Base-by-base conservation (phyloP, 257 asterid genomes). In the Ehretia macrophylla region DNA sequence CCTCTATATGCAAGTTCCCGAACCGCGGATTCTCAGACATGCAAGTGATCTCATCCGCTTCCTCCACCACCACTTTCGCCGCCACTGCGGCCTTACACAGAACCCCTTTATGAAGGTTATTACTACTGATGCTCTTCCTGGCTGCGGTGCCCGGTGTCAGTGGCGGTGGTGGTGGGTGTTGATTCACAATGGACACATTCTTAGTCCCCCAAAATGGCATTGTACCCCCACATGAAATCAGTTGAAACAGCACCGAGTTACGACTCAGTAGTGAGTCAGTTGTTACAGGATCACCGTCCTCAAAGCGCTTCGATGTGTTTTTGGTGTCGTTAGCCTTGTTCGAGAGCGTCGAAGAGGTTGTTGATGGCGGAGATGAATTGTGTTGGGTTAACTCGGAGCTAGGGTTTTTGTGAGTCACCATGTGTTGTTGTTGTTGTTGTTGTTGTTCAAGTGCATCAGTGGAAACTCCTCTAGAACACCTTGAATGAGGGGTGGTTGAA, bases 21-120 rank as follows among this genome's bases (percentile, higher is more conserved):
- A 87, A 85, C 71, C 98, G 56, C 40, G 98, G 98, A 75, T 87
- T 90, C 72, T 90, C 97, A 21, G 95, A 83, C 90, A 90, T 84
- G 78, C 80, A 76, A 13, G 69, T 75, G 1, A 85, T 87, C 45
- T 82, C 91, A 23, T 73, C 94, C 54, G 65, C 84, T 11, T 68
- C 87, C 54, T 45, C 79, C 45, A 42, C 44, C 14, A 38, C 58
- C 10, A 51, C 80, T n/a, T n/a, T n/a, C n/a, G n/a, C n/a, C n/a
- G n/a, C n/a, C n/a, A n/a, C n/a, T n/a, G n/a, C n/a, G 5, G 64
- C 83, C 58, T 76, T 81, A 55, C 85, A 54, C 42, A 86, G 53
- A 21, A 75, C 94, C 62, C 71, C 87, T 62, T 62, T 83, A 8
- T 72, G 84, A 32, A 83, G 68, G 32, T 60, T 56, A 18, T 59